Conservation (phyloP, 2,329 filamentous ascomycete genomes). For the Tympanopsis confertula region DNA sequence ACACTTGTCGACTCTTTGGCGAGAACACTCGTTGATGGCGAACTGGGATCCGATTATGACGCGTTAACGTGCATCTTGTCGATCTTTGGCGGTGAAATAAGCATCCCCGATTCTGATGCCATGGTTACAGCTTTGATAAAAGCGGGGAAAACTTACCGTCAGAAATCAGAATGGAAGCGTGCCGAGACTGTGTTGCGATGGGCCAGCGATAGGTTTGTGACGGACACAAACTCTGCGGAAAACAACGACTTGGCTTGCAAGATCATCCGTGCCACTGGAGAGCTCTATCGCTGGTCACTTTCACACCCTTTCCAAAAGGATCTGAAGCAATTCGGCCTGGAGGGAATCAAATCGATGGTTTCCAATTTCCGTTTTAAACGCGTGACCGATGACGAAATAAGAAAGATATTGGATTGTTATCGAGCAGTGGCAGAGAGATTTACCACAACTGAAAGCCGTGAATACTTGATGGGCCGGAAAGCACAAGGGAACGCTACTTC, state of each 20-base stretch:
- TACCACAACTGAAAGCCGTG: neutral
- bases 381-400: neutral
- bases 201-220: neutral
- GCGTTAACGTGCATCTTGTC: constrained; percentile 5
- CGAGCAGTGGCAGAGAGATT: too few relatives aligned
- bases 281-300: neutral
- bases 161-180: neutral
- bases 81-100: neutral
- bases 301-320: neutral
- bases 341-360: neutral
- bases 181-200: neutral
- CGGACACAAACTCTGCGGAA: neutral
- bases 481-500: too few relatives aligned
- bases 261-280: neutral
- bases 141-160: neutral
- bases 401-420: neutral
- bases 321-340: neutral
- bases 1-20: constrained; percentile 3
- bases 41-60: constrained; percentile 4
- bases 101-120: constrained; percentile 1
- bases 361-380: neutral
- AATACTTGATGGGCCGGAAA: neutral
- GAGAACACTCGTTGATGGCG: constrained; percentile 5
- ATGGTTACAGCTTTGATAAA: constrained; percentile 1
- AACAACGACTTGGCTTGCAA: neutral